These are phyloP conservation scores for Salix dunnii DNA, from an alignment of 345 rosid genomes.

Conservation along the genomic window DNA sequence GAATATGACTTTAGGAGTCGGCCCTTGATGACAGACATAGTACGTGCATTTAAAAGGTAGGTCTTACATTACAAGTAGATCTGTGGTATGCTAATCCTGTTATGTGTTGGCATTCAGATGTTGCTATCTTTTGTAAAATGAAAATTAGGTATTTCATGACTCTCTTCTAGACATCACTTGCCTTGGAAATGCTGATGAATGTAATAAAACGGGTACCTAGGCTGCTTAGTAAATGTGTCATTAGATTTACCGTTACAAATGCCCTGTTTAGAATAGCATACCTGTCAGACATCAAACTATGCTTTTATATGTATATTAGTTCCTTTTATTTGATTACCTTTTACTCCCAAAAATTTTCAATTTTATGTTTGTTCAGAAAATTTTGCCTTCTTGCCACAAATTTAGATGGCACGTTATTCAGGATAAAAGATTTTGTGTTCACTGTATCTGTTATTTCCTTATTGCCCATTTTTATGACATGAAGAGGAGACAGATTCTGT, in stretches of 20 bases:
- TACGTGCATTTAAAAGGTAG: slow-evolving; percentile 65
- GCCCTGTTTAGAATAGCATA: background rate
- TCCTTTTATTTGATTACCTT: background rate
- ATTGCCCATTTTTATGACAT: background rate
- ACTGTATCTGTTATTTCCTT: background rate
- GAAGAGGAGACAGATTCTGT: background rate
- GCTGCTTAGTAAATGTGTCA: background rate
- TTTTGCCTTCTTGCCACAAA: background rate
- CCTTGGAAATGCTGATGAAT: background rate
- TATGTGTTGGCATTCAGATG: background rate
- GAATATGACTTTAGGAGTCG: slow-evolving; percentile 82
- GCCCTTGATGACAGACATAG: slow-evolving; percentile 78
- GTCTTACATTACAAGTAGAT: background rate
- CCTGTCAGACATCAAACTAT: background rate
- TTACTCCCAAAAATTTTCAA: background rate
- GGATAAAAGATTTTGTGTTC: background rate
- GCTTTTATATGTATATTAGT: background rate
- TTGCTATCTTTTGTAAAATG: background rate
- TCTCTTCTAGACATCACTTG: background rate
- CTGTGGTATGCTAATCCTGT: background rate
- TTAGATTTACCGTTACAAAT: background rate
- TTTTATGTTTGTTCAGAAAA: background rate
- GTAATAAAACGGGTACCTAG: background rate
- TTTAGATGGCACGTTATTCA: background rate
- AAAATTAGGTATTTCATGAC: background rate